These are phyloP conservation scores for Phytopythium cucurbitacearum DNA, from an alignment of 352 stramenopile genomes.

Conservation along the genomic window DNA sequence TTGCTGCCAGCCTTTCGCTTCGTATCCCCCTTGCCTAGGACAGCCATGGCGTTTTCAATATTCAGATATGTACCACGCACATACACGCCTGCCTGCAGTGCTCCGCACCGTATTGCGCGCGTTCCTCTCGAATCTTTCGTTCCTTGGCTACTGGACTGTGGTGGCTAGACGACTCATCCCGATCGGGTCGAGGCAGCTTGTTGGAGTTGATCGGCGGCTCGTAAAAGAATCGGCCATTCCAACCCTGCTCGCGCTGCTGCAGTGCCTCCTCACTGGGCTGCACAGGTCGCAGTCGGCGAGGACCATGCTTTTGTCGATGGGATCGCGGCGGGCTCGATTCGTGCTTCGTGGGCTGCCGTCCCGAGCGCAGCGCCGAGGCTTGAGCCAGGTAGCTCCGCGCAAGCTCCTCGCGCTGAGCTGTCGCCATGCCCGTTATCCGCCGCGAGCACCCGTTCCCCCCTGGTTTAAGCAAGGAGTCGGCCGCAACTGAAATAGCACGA, in stretches of 20 bases:
- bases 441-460: not conserved
- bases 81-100: not conserved
- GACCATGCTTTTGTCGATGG: conserved; percentile 17
- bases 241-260: conserved; percentile 59
- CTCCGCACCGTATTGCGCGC: conserved; percentile 45
- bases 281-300: conserved; percentile 35
- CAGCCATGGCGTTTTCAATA: not conserved
- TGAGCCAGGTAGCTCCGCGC: conserved; percentile 45
- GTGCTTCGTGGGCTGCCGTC: conserved; percentile 11
- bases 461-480: conserved; percentile 3
- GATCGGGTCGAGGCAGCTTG: conserved; percentile 26
- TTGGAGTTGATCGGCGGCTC: conserved; percentile 47
- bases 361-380: not conserved
- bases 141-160: conserved; percentile 32
- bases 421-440: conserved; percentile 22
- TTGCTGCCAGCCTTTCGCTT: conserved; percentile 10
- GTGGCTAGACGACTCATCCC: conserved; percentile 15
- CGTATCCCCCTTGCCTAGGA: conserved; percentile 21
- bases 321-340: conserved; percentile 8
- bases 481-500: conserved; percentile 15
- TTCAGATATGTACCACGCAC: not conserved
- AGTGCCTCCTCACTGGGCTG: conserved; percentile 44
- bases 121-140: conserved; percentile 44
- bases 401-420: conserved; percentile 35
- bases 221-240: conserved; percentile 70